phyloP scores from a whole-genome alignment of 176 grass and related monocot species.

The Thalia dealbata region DNA sequence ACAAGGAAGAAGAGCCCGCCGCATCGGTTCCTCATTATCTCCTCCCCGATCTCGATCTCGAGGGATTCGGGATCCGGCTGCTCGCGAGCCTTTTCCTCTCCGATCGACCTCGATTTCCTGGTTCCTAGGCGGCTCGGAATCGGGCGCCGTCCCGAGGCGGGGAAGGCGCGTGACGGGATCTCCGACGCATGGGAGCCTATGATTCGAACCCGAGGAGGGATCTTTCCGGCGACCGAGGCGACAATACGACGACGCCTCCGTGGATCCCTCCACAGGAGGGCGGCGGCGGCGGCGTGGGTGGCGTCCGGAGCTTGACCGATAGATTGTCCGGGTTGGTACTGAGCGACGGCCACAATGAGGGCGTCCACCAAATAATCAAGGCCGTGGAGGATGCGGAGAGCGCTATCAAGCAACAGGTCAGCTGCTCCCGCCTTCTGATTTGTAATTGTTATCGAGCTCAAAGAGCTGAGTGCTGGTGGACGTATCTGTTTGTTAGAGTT shows the following conservation, averaged over 20 bases:
- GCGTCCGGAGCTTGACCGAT: conserved; percentile 17
- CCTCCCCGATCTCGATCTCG: neutral
- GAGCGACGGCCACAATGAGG: conserved; percentile 14
- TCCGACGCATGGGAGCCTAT: conserved; percentile 22
- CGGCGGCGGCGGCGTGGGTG: conserved; percentile 19
- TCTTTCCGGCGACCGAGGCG: neutral
- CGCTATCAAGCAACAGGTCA: conserved; percentile 70
- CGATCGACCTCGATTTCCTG: conserved; percentile 1
- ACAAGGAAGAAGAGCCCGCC: neutral
- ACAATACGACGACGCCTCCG: neutral
- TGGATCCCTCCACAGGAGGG: conserved; percentile 5
- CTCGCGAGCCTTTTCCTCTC: neutral
- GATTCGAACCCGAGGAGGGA: conserved; percentile 29
- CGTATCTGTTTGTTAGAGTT: neutral
- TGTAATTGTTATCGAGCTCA: neutral
- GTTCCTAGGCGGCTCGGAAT: neutral
- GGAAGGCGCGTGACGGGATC: neutral
- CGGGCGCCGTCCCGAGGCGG: neutral
- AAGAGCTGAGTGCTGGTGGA: neutral
- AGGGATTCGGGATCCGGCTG: neutral
- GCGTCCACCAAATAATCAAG: conserved; percentile 47
- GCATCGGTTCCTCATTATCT: neutral
- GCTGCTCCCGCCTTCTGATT: conserved; percentile 3
- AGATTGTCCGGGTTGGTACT: conserved; percentile 22
- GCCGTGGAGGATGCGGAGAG: conserved; percentile 70